Evolutionary conservation across 805 yeast species (phyloP), one percentile per base, ranked within the genome.

Genomic region (Priceomyces haplophilus): DNA sequence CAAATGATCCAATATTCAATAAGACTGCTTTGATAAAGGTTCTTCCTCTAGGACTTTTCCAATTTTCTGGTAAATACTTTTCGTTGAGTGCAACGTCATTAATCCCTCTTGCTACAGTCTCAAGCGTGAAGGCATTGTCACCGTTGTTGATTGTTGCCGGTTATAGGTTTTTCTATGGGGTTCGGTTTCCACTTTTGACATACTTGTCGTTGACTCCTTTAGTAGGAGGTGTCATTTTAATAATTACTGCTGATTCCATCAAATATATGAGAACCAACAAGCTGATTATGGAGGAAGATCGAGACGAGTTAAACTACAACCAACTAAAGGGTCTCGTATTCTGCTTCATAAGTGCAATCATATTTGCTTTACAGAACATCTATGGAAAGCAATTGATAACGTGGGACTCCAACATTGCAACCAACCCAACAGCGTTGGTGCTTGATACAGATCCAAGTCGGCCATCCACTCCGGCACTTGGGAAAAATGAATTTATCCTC

Each of bases 341-440:
- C 55, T 91, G 96, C 10, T 64, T 83, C 7, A 45, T 79, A 23
- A 80, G 93, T 3, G 76, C 90, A 38, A 59, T 85, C 6, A 79
- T 88, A 15, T 88, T 89, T 67, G 95, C 91, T 4, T 78, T 82
- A 2, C 96, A 88, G 56, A 88, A 88, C 58, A 85, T 89, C 35
- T 88, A 87, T 62, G 89, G 93, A 30, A 89, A 89, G 64, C 83
- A 80, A 49, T 80, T 89, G 31, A 77, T 88, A 47, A 87, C 71
- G 1, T 65, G 72, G 72, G 90, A 29, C 62, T 54, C 51, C 7
- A 64, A 62, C 41, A 56, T 52, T 12, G 38, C 50, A n/a, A 34
- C 37, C 4, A 50, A 52, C 20, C 64, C 68, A 3, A 56, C 58
- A 1, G 52, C 61, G 31, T 51, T 64, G 41, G 68, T 58, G 4